Percentiles rank a stretch among this genome's conserved stretches.
phyloP scores from a whole-genome alignment of 2,329 filamentous ascomycete genomes.

The Clarireedia hainanense region DNA sequence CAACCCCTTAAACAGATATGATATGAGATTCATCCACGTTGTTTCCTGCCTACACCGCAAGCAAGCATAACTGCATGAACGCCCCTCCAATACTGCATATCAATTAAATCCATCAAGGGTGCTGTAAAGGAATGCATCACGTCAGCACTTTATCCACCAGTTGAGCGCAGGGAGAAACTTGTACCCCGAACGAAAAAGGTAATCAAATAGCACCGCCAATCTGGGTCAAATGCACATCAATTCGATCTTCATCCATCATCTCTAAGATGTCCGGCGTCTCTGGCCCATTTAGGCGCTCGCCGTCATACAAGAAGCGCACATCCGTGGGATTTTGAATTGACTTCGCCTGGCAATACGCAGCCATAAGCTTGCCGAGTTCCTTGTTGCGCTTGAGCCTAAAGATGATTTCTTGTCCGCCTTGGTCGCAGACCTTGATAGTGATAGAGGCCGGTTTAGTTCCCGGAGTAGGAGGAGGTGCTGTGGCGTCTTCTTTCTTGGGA shows the following conservation, averaged over 20 bases:
- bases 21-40: too few species aligned
- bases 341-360: background rate
- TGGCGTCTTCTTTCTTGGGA: too few species aligned
- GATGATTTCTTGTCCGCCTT: background rate
- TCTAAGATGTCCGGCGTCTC: background rate
- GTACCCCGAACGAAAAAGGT: background rate
- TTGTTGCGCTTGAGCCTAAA: slow-evolving; percentile 5
- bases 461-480: background rate
- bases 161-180: background rate
- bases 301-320: slow-evolving; percentile 1
- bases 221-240: background rate
- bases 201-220: background rate
- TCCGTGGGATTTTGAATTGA: background rate
- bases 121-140: background rate
- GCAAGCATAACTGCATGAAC: background rate
- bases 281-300: background rate
- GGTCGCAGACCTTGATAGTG: background rate
- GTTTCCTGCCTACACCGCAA: background rate
- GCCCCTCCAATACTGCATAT: background rate
- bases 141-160: background rate
- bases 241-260: background rate
- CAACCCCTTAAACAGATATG: too few species aligned
- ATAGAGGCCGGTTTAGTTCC: background rate
- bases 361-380: background rate
- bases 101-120: background rate